Evolutionary conservation across 1,284 basidiomycete genomes (phyloP).

Genomic region (Cutaneotrichosporon sp.): DNA sequence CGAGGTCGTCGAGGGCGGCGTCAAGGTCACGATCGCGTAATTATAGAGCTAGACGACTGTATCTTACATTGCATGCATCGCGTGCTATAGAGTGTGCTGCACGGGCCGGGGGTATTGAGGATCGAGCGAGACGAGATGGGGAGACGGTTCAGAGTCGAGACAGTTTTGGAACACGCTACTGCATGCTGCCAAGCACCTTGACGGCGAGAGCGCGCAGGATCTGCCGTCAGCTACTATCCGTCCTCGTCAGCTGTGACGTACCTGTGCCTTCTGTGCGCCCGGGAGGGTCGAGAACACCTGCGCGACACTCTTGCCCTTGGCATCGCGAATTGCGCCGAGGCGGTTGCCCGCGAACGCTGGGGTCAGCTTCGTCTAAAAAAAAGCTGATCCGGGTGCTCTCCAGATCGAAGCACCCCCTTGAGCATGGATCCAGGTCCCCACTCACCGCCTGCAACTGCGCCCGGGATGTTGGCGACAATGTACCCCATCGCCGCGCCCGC

Average conservation of each 20-base stretch:
- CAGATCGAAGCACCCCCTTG: too few relatives aligned
- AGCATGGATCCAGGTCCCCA: too few relatives aligned
- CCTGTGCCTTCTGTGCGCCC: slow-evolving; percentile 82
- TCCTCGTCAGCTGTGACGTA: slow-evolving; percentile 48
- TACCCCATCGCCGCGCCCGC: slow-evolving; percentile 69
- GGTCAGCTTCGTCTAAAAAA: background rate
- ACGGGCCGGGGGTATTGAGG: background rate
- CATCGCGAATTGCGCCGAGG: slow-evolving; percentile 83
- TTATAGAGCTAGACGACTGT: background rate
- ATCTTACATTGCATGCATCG: background rate
- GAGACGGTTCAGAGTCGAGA: background rate
- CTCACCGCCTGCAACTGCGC: slow-evolving; percentile 57
- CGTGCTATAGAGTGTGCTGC: background rate
- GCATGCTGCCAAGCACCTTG: slow-evolving; percentile 74
- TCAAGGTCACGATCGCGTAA: slow-evolving; percentile 25
- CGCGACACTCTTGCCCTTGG: slow-evolving; percentile 89
- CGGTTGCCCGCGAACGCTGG: slow-evolving; percentile 78
- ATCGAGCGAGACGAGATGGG: background rate
- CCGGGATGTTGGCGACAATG: slow-evolving; percentile 84
- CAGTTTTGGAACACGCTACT: too few relatives aligned
- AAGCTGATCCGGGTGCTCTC: too few relatives aligned
- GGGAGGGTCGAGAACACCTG: slow-evolving; percentile 83
- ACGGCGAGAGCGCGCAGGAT: slow-evolving; percentile 82
- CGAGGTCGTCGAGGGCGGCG: slow-evolving; percentile 27
- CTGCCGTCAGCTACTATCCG: slow-evolving; percentile 53